These are phyloP conservation scores for Aspergillus sp. DNA, from an alignment of 2,329 filamentous ascomycete species.

Conservation along the genomic window DNA sequence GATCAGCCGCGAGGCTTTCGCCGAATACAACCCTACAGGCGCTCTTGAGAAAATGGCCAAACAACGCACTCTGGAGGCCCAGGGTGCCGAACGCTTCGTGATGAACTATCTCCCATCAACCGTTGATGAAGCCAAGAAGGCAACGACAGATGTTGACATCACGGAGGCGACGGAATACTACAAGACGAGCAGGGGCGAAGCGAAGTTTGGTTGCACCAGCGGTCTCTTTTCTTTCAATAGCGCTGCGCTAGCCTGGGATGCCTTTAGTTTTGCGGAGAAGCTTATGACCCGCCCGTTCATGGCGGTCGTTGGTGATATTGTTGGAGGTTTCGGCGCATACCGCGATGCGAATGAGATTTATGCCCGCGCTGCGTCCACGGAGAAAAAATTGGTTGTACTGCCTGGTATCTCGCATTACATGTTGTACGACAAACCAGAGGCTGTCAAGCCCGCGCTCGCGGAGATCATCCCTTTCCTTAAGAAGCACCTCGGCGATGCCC, in stretches of 20 bases:
- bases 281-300: slow-evolving; percentile 17
- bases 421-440: slow-evolving; percentile 15
- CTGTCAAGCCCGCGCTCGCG: slow-evolving; percentile 12
- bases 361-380: slow-evolving; percentile 15
- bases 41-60: slow-evolving; percentile 16
- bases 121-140: slow-evolving; percentile 13
- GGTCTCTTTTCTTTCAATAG: slow-evolving; percentile 17
- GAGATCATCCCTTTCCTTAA: slow-evolving; percentile 15
- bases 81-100: slow-evolving; percentile 15
- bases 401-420: slow-evolving; percentile 15
- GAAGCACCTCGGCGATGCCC: slow-evolving; percentile 11
- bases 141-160: slow-evolving; percentile 13
- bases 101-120: slow-evolving; percentile 13
- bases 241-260: slow-evolving; percentile 13
- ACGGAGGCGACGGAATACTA: slow-evolving; percentile 15
- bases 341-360: slow-evolving; percentile 19
- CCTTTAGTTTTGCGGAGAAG: slow-evolving; percentile 13
- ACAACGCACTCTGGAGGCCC: slow-evolving; percentile 16
- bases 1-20: slow-evolving; percentile 15
- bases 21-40: slow-evolving; percentile 5
- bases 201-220: slow-evolving; percentile 8
- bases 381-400: slow-evolving; percentile 13
- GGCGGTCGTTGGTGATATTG: slow-evolving; percentile 13
- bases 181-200: slow-evolving; percentile 11
- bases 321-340: slow-evolving; percentile 18